These are phyloP conservation scores for Phlyctochytrium planicorne DNA, from an alignment of 192 early-diverging fungal genomes.

Conservation along the genomic window DNA sequence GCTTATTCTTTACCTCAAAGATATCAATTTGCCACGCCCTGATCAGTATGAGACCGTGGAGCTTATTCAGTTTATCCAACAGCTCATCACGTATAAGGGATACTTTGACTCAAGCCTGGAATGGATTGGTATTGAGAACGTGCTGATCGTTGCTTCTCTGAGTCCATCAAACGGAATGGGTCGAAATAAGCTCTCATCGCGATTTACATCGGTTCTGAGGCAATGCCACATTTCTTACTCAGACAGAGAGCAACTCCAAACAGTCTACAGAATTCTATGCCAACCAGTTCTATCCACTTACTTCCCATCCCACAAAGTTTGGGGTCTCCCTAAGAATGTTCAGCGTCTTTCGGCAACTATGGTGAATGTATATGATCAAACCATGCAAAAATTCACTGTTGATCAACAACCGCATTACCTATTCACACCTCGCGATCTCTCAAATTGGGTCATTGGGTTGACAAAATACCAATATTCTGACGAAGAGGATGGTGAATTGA, in stretches of 20 bases:
- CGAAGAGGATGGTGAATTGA: constrained; percentile 40
- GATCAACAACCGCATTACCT: constrained; percentile 53
- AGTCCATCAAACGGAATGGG: constrained; percentile 53
- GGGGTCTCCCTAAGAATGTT: constrained; percentile 45
- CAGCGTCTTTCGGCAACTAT: constrained; percentile 48
- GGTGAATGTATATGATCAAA: constrained; percentile 46
- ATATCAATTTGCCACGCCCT: constrained; percentile 59
- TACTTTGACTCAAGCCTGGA: constrained; percentile 55
- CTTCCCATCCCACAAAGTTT: constrained; percentile 35
- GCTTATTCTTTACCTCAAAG: constrained; percentile 60
- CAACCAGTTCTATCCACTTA: constrained; percentile 35
- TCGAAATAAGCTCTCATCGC: constrained; percentile 47
- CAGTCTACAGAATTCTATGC: constrained; percentile 41
- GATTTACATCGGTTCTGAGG: constrained; percentile 54
- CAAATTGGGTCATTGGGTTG: constrained; percentile 43
- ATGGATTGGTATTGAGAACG: constrained; percentile 58
- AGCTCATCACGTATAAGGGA: constrained; percentile 57
- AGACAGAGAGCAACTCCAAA: constrained; percentile 47
- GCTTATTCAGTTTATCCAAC: constrained; percentile 57
- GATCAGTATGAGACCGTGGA: constrained; percentile 64
- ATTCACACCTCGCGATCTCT: constrained; percentile 55
- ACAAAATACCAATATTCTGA: constrained; percentile 35
- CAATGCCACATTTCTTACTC: constrained; percentile 46
- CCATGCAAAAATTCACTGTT: constrained; percentile 45
- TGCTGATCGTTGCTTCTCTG: constrained; percentile 61